Conservation (phyloP, 2,329 filamentous ascomycete genomes). For the Fusarium abutilonis region DNA sequence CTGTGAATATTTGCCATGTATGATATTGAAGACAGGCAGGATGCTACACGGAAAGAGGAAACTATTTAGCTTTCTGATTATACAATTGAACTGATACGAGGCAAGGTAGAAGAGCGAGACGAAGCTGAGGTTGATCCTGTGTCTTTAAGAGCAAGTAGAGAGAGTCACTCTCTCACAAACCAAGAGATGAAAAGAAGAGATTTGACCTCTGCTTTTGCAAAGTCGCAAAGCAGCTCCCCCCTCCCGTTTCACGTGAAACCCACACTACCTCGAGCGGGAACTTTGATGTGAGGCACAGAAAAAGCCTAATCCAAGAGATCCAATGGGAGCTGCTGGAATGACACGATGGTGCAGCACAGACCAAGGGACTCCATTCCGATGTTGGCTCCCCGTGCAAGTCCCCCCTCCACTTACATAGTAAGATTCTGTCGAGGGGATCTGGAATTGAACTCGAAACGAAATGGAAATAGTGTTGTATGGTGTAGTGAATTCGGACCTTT, state of each 20-base stretch:
- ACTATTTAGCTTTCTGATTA: not conserved
- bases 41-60: not conserved
- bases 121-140: no score
- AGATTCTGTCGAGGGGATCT: not conserved
- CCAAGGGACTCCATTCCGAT: constrained; percentile 27
- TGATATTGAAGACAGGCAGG: not conserved
- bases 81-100: not conserved
- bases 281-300: constrained; percentile 19
- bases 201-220: constrained; percentile 12
- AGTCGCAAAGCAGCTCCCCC: constrained; percentile 19
- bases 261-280: constrained; percentile 12
- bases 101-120: not conserved
- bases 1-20: not conserved
- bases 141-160: no score
- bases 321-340: constrained; percentile 16
- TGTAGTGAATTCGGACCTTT: constrained; percentile 12
- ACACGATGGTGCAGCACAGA: constrained; percentile 23
- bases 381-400: no score
- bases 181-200: constrained; percentile 32
- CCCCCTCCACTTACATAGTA: no score
- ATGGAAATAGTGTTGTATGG: not conserved
- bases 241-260: constrained; percentile 31
- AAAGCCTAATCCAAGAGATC: constrained; percentile 27
- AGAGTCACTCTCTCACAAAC: not conserved
- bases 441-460: not conserved